Base-by-base conservation (phyloP, 768 basidiomycete species). In the Calocybe gangraenosa region DNA sequence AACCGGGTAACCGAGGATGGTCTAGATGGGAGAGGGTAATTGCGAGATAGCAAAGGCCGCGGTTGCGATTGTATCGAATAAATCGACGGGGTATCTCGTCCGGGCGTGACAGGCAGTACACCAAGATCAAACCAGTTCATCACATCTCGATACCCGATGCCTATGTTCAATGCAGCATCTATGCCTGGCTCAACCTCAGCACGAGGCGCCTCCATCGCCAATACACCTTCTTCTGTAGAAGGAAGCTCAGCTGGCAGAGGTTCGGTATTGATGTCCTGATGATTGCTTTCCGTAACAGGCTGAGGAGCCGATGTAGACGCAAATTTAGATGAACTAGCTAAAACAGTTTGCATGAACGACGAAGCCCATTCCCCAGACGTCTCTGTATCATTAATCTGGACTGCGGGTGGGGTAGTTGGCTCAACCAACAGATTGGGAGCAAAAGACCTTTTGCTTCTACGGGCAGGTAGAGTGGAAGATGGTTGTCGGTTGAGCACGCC, bases 51-150 rank as follows among this genome's bases (percentile, higher is more conserved):
- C 40, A 63, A 64, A 3, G 48, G 50, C 3, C 53, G 62, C 1
- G 58, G 58, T 64, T 66, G 1, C 54, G 58, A 2, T 61, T 56
- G n/a, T 64, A 62, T 0, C 6, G 34, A n/a, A n/a, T 14, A 7
- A 35, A 35, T n/a, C 14, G 34, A 14, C 17, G 34, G 34, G 5
- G 14, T 5, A 28, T 28, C 25, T 28, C 25, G 25, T 28, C 25
- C 25, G 25, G 5, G n/a, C n/a, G n/a, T 11, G 25, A 11, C 25
- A 36, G 68, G 69, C 7, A 66, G 59, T 25, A 70, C 53, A 4
- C 66, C 70, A 20, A 67, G 56, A 33, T 66, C 61, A 48, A 69
- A 68, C 59, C 65, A 66, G 47, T 69, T 70, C 64, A 68, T 70
- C 1, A 63, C 62, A 40, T 48, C 66, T 21, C 57, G 55, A 40